Base-by-base conservation (phyloP, 2,329 filamentous ascomycete species). In the Myriosclerotinia scirpicola region DNA sequence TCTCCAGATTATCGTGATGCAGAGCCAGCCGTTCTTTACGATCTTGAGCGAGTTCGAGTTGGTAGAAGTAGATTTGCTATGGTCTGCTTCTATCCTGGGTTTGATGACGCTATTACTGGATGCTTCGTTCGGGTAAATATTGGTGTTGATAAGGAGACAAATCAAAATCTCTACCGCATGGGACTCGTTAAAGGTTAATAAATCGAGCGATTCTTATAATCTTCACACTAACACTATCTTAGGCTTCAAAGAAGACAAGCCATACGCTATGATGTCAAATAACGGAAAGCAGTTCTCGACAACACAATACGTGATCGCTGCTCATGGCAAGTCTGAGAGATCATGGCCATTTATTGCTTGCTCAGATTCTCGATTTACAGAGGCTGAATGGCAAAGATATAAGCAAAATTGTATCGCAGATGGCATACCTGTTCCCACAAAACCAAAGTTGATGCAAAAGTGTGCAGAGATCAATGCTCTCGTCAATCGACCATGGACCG, bases 1-100 rank as follows among this genome's bases (percentile, higher is more conserved):
- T 68, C 77, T 78, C 62, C 79, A 34, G 74, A 75, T 61, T 71
- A 71, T 1, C 85, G 84, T 1, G 84, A 86, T 63, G 72, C 83
- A 42, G 89, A 88, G 70, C 89, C 88, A 36, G 87, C 91, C 2
- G 87, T 90, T 46, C 81, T 97, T 26, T 84, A 84, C n/a, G 92
- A 98, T 77, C 87, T 94, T 71, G 90, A 98, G 75, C 87, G 91
- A 61, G 87, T 94, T 64, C 87, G 92, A 67, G 85, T 99, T 67
- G 92, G 93, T 60, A 87, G 95, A 69, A 90, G 86, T 71, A 91
- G 93, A 75, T 97, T 99, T 77, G 90, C 90, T 8, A 88, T 94
- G 74, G 90, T 97, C 65, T 97, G 93, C 82, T 97, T 96, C 80
- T 94, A 93, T 72, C 95, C 95, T 14, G 89, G 89, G 5, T 97